Base-by-base conservation (phyloP, 2,329 filamentous ascomycete genomes). In the Penicillium sp. region DNA sequence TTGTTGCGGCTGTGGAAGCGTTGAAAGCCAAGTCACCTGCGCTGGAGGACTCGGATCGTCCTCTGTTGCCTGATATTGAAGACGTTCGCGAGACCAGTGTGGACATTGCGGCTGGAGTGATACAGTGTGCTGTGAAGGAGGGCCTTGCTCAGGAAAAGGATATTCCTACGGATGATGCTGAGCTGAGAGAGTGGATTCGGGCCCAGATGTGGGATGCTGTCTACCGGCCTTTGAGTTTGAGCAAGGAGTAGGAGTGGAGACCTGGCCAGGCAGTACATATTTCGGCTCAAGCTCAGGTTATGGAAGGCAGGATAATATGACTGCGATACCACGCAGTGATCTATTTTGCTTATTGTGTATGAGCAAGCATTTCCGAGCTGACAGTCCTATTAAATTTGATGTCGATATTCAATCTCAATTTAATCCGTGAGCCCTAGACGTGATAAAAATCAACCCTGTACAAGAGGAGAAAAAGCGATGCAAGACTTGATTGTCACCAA, bases 71-170 rank as follows among this genome's bases (percentile, higher is more conserved):
- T 0, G 91, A 91, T 59, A 89, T 96, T 0, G 84, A 85, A 4
- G 81, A 88, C 37, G 91, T 94, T 10, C 81, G 90, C 1, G 83
- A 88, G 14, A 88, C 96, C 16, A 94, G 90, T 66, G 87, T 94
- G 3, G 80, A 88, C 44, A 91, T 96, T 51, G 92, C 92, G 0
- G 83, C 84, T 50, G 87, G 85, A 11, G 90, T 96, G 10, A 91
- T 96, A 61, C 83, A 82, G 66, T 83, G 87, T 7, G 89, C 92
- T 0, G 79, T 90, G 0, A 79, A 87, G 57, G 90, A 95, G 60
- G 87, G 83, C 0, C 75, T 94, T 18, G 86, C 88, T 0, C 84
- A 85, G 57, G 83, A 88, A 64, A 70, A 85, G 58, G 83, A 77
- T 0, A 93, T 96, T 46, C 91, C 91, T 0, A 66, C 69, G 0